These are phyloP conservation scores for Alnus rubra DNA, from an alignment of 306 rosid genomes.

Conservation along the genomic window DNA sequence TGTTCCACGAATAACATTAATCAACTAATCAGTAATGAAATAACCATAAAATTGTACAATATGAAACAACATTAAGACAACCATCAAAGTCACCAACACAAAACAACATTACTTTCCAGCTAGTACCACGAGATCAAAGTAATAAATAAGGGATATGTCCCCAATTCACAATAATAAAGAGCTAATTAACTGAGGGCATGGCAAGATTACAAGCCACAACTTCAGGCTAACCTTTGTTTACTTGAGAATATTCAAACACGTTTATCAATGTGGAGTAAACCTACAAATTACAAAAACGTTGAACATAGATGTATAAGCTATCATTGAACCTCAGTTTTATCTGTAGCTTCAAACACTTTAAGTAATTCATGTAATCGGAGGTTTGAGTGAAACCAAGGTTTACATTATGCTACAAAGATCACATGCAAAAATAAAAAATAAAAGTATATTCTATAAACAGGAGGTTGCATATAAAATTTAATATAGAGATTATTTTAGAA, in stretches of 20 bases:
- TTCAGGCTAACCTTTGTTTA: neutral
- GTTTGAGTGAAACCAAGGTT: neutral
- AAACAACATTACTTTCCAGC: neutral
- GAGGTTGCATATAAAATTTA: neutral
- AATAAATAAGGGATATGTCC: neutral
- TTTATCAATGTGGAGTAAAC: neutral
- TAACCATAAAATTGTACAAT: neutral
- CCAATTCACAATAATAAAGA: neutral
- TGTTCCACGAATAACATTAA: constrained; percentile 20
- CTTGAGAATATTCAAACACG: neutral
- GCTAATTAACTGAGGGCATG: neutral
- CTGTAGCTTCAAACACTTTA: neutral
- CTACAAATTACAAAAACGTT: neutral
- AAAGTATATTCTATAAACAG: neutral
- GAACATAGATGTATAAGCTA: neutral
- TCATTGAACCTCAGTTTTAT: neutral
- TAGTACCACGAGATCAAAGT: neutral
- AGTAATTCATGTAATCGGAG: neutral
- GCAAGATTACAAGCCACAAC: neutral
- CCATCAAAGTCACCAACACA: neutral
- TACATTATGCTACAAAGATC: neutral
- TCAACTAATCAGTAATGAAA: neutral
- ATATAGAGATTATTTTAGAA: neutral
- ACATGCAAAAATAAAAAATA: neutral
- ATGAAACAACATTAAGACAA: neutral